Evolutionary conservation across 192 early-diverging fungal species (phyloP).

Genomic region (Umbelopsis sp.): DNA sequence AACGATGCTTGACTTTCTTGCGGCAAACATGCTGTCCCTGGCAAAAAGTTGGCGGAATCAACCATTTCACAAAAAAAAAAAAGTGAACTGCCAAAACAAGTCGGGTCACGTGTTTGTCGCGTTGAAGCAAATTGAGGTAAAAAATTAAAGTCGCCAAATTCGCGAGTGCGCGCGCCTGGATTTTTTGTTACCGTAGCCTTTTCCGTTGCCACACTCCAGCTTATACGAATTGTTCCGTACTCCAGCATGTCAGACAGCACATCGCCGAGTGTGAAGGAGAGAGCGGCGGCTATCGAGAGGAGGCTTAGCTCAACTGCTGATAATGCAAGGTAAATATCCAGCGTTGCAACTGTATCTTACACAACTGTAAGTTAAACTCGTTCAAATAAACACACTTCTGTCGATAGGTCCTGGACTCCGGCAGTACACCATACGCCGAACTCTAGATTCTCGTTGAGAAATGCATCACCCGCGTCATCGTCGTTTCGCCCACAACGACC

Average conservation of each 20-base stretch:
- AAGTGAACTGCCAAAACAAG: neutral
- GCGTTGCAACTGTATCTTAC: neutral
- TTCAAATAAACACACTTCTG: no score
- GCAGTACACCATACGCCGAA: no score
- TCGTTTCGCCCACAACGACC: neutral
- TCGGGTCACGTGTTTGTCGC: neutral
- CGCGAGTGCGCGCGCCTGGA: neutral
- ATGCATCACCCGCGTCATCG: neutral
- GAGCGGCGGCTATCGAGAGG: neutral
- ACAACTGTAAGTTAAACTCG: neutral
- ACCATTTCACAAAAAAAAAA: neutral
- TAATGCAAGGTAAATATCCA: neutral
- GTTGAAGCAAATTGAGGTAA: neutral
- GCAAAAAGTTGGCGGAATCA: neutral
- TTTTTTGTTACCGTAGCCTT: neutral
- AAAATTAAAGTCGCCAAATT: neutral
- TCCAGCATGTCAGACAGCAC: neutral
- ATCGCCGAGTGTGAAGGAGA: conserved; percentile 2
- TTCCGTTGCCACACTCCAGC: neutral
- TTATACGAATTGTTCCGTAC: no score
- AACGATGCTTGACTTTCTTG: neutral
- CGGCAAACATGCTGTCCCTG: neutral
- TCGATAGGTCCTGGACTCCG: no score
- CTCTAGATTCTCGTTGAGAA: neutral
- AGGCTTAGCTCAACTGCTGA: conserved; percentile 2